Percentiles rank a stretch among this genome's conserved stretches.
phyloP scores from a whole-genome alignment of 2,329 filamentous ascomycete species.

The Calonectria naviculata region DNA sequence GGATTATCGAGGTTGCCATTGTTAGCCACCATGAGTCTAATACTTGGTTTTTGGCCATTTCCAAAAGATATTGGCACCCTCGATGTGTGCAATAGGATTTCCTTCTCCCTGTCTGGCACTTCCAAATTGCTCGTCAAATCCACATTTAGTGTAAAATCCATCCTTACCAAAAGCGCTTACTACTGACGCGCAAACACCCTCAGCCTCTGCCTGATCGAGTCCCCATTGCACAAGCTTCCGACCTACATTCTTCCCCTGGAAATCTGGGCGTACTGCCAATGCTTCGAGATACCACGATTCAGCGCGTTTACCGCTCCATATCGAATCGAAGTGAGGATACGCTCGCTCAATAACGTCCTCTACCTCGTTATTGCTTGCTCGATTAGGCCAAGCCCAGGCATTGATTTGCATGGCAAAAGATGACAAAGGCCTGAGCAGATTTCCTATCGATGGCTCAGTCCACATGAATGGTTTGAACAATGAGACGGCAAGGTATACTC shows the following conservation, averaged over 20 bases:
- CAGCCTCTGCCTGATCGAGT: constrained; percentile 47
- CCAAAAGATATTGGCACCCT: constrained; percentile 30
- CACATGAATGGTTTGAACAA: fast-evolving
- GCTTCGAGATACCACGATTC: constrained; percentile 50
- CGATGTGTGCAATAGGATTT: constrained; percentile 24
- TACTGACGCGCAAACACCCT: constrained; percentile 52
- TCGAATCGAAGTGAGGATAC: constrained; percentile 26
- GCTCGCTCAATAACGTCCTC: constrained; percentile 30
- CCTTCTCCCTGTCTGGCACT: constrained; percentile 20
- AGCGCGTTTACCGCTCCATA: constrained; percentile 33
- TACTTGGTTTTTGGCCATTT: constrained; percentile 27
- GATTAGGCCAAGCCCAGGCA: constrained; percentile 18
- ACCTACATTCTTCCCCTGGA: constrained; percentile 50
- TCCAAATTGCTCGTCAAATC: constrained; percentile 31
- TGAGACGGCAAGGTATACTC: background rate
- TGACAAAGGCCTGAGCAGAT: constrained; percentile 29
- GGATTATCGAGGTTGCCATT: background rate
- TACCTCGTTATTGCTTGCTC: constrained; percentile 19
- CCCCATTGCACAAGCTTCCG: constrained; percentile 54
- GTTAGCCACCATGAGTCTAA: background rate
- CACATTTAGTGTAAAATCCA: constrained; percentile 46
- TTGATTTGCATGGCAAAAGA: constrained; percentile 26
- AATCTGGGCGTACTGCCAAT: constrained; percentile 51
- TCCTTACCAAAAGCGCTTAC: constrained; percentile 51
- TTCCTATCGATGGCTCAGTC: constrained; percentile 20